Evolutionary conservation across 768 basidiomycete species (phyloP), one percentile per base, ranked within the genome.

Genomic region (Gelatoporia subvermispora): DNA sequence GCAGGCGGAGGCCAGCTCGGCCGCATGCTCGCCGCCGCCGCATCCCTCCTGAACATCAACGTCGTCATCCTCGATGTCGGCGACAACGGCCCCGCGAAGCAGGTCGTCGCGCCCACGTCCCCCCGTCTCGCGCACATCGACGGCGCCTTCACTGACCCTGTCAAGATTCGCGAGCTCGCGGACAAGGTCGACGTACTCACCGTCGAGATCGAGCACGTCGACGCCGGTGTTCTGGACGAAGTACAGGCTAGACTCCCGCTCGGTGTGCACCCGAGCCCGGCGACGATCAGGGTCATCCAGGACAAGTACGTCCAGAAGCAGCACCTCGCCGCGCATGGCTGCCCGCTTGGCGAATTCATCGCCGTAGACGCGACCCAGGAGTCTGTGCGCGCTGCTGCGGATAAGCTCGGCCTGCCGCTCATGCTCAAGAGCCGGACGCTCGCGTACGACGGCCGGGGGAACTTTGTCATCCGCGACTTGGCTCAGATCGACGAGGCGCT

Each of bases 391-490:
- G 68, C 69, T 15, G 86, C 79, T 2, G 75, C 76, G 0, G 54
- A 72, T 10, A 65, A 63, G 23, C 72, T 97, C 5, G 93, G 95
- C 1, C 71, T 93, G 9, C 94, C 95, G 0, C 68, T 96, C 41
- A 96, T 99, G 94, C 77, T 99, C 52, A 98, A 99, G 70, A 90
- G 86, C 50, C 77, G 91, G n/a, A 95, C 90, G 0, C 70, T 94
- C 48, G 96, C 94, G 0, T 99, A 99, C 64, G 95, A 98, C 61
- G 96, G 96, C 2, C 75, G 92, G 49, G 96, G 96, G 4, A 99
- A 99, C 65, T 93, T 79, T 59, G 84, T 85, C 31, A 62, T 98
- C 23, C 74, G 75, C 17, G 71, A 79, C 16, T 51, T 76, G 8
- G 67, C 72, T 8, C 72, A 86, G 25, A 73, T 73, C 2, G 66